Base-by-base conservation (phyloP, 495 filamentous ascomycete genomes). In the Aspergillus conjunctus region DNA sequence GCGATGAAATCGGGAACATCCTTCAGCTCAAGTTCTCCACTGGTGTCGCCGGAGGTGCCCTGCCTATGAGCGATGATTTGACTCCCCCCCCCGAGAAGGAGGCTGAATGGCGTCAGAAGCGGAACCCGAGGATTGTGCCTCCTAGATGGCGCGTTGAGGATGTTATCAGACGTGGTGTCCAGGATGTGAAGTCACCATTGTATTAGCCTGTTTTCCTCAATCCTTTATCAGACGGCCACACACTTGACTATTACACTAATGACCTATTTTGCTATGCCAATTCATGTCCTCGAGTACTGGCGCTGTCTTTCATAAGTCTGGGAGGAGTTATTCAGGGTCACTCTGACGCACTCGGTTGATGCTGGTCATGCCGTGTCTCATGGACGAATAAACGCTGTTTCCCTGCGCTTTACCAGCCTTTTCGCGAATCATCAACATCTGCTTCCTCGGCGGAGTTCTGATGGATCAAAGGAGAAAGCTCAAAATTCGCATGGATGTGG, bases 11-110 rank as follows among this genome's bases (percentile, higher is more conserved):
- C 54, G 93, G 93, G 59, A 89, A 96, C 69, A 83, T 94, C 41
- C 79, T 98, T 21, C 93, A 98, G 69, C 79, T 98, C 67, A 98
- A 98, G 75, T 97, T 95, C 77, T 95, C 92, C 2, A 95, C 90
- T 17, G 94, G 94, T 60, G 83, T 97, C 62, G 92, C 94, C 7
- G 94, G 94, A 58, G 94, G 94, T 51, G 86, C 88, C 12, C 79
- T 89, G 55, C 88, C 92, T 11, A 74, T 88, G 22, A 82, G 84
- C 11, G 88, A 89, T 22, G 90, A 87, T 7, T 78, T 88, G 64
- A 81, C 82, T 3, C 81, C 82, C 5, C 87, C 91, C 51, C 85
- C 87, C 65, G 88, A 94, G 75, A 81, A 86, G 72, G 87, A 88
- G 68, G 85, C 85, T 78, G 81, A 84, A 59, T 85, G 84, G 69